Conservation (phyloP, 192 early-diverging fungal species). For the Backusella morwellensis region DNA sequence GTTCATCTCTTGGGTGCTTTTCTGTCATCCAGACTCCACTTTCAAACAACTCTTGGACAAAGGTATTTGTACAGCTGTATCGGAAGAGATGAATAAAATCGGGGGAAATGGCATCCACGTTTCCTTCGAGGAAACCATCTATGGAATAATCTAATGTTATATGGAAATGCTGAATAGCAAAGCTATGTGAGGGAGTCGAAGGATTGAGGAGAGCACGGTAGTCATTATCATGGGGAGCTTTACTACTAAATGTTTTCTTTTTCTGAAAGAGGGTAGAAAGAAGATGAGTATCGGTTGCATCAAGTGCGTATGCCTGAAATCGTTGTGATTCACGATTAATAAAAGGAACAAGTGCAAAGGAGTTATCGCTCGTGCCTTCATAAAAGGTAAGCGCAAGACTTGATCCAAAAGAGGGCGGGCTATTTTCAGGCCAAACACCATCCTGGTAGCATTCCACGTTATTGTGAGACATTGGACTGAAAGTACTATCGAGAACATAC, state of each 20-base stretch:
- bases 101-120: constrained; percentile 50
- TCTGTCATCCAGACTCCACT: constrained; percentile 61
- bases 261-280: constrained; percentile 34
- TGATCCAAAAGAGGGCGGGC: background rate
- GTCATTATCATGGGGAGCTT: constrained; percentile 4
- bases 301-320: constrained; percentile 35
- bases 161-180: constrained; percentile 64
- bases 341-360: constrained; percentile 39
- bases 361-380: background rate
- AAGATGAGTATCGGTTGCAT: constrained; percentile 47
- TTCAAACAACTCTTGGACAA: constrained; percentile 67
- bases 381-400: constrained; percentile 8
- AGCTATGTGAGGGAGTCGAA: constrained; percentile 37
- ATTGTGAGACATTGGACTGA: background rate
- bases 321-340: constrained; percentile 44
- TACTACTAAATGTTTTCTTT: constrained; percentile 32
- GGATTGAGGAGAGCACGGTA: constrained; percentile 19
- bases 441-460: constrained; percentile 56
- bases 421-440: constrained; percentile 42
- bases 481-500: constrained; percentile 1
- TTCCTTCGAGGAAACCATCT: constrained; percentile 61
- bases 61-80: constrained; percentile 57
- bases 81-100: constrained; percentile 76
- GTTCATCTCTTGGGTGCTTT: constrained; percentile 67
- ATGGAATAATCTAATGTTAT: constrained; percentile 63